phyloP scores from a whole-genome alignment of 495 filamentous ascomycete genomes.

The Penicillium mononematosum region DNA sequence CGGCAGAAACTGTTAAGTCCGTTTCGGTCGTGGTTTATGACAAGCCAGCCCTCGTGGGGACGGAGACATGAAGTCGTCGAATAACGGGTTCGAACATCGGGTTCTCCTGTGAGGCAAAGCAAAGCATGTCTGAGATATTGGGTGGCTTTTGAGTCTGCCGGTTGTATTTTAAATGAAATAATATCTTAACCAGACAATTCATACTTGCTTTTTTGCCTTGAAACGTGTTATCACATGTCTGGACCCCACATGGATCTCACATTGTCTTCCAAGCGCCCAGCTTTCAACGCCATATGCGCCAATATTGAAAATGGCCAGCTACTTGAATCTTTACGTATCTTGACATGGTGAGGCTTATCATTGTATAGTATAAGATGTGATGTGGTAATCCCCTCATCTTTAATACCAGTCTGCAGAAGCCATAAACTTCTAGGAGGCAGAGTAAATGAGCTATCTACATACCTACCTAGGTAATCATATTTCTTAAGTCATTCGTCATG shows the following conservation, averaged over 20 bases:
- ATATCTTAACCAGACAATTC: conserved; percentile 1
- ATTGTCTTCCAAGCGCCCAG: background rate
- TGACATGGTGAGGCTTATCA: background rate
- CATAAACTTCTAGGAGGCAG: background rate
- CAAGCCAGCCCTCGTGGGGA: background rate
- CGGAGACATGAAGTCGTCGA: conserved; percentile 10
- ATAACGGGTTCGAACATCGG: background rate
- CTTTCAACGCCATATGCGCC: background rate
- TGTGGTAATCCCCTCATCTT: background rate
- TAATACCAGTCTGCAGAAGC: background rate
- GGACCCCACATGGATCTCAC: background rate
- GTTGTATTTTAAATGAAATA: background rate
- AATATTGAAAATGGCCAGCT: background rate
- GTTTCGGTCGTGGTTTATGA: conserved; percentile 13
- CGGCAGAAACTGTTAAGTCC: conserved; percentile 8
- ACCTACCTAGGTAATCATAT: background rate
- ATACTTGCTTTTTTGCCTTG: conserved; percentile 7
- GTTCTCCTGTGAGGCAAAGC: background rate
- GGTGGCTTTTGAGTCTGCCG: background rate
- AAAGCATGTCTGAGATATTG: background rate
- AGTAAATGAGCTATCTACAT: background rate
- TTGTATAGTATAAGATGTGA: background rate
- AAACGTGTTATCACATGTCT: background rate
- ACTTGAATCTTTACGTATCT: background rate
- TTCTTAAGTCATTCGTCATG: background rate